These are phyloP conservation scores for Penicillium herquei DNA, from an alignment of 495 filamentous ascomycete genomes.

Conservation along the genomic window DNA sequence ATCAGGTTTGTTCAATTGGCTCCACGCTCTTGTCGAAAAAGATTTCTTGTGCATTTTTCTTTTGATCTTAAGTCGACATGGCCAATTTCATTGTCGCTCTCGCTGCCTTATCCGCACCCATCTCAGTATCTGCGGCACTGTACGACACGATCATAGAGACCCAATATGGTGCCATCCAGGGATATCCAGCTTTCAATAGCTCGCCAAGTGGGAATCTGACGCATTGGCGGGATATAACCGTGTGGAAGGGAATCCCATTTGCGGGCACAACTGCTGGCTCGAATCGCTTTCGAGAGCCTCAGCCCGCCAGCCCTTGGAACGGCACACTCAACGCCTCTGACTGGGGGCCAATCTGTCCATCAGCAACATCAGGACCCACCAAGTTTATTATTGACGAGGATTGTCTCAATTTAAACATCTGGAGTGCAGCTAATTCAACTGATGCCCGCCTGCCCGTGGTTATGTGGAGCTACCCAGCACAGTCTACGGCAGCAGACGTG, in stretches of 20 bases:
- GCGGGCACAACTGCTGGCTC: neutral
- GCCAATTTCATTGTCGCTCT: too few species aligned
- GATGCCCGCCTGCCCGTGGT: neutral
- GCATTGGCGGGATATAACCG: slow-evolving; percentile 2
- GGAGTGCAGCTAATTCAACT: neutral
- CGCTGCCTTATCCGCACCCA: too few species aligned
- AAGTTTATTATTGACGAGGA: neutral
- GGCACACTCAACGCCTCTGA: neutral
- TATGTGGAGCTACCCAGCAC: slow-evolving; percentile 2
- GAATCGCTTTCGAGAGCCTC: neutral
- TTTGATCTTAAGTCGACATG: too few species aligned
- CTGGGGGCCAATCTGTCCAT: neutral
- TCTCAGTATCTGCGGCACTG: neutral
- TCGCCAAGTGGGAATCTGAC: neutral
- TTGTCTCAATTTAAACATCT: slow-evolving; percentile 1
- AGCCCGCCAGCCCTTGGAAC: neutral
- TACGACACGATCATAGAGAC: neutral
- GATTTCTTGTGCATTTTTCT: too few species aligned
- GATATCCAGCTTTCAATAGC: slow-evolving; percentile 1
- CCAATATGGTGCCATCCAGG: neutral
- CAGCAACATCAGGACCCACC: neutral
- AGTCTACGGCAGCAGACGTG: neutral
- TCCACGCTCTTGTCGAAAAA: too few species aligned
- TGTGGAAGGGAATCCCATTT: slow-evolving; percentile 2
- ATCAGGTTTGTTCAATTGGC: too few species aligned